Evolutionary conservation across 2,329 filamentous ascomycete species (phyloP), one percentile per base, ranked within the genome.

Genomic region (Epicoccum sorghinum): DNA sequence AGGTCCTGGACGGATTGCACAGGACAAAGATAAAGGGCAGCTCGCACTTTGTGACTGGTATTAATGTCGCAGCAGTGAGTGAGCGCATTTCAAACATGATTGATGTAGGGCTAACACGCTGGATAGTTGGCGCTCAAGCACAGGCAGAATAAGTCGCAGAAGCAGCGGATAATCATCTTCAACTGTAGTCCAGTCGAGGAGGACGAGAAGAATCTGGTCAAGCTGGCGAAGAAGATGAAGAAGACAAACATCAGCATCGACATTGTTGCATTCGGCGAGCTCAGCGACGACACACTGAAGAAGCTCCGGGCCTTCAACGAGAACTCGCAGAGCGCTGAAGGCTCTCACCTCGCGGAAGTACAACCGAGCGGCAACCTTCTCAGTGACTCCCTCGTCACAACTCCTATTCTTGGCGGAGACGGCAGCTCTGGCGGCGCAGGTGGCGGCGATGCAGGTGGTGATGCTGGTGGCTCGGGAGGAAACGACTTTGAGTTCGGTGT

Each of bases 181-280:
- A 89, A 93, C 60, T 99, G 95, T 83, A 96, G 92, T 37, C 90
- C 93, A 25, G 88, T 98, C 70, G 84, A 87, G 58, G 95, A 99
- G 72, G 89, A 91, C 61, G 90, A 97, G 76, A 95, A 95, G 79
- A 86, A 89, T 48, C 86, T 99, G 45, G 85, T 93, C 59, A 90
- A 91, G 72, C 84, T 99, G 27, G 93, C 95, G 39, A 96, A 95
- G 82, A 96, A 95, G 80, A 98, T 98, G 92, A 99, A 98, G 86
- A 99, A 99, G 84, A 89, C 89, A 77, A 93, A 90, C 71, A 90
- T 96, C 57, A 90, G 88, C 58, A 90, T 99, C 71, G 95, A 99
- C 76, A 93, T 99, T 70, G 85, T 99, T 58, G 86, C 93, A 41
- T 99, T 99, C 69, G 95, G 95, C 64, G 93, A 99, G 68, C 84